Percentiles rank a stretch among this genome's conserved stretches.
phyloP scores from a whole-genome alignment of 192 early-diverging fungal species.

The Dispira simplex region DNA sequence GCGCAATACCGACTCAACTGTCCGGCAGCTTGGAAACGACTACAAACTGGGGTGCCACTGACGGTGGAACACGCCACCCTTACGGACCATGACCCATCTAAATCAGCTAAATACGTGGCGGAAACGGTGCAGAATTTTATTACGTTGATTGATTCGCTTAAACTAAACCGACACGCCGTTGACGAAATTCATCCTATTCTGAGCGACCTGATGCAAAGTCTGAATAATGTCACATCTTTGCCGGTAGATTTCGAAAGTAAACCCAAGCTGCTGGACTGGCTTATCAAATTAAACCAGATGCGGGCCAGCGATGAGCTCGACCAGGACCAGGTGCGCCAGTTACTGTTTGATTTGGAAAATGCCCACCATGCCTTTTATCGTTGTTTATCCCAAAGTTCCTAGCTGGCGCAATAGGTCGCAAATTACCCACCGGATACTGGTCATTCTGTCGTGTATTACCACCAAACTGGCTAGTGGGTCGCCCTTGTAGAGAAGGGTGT shows the following conservation, averaged over 20 bases:
- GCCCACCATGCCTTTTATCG: constrained; percentile 49
- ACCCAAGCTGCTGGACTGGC: constrained; percentile 70
- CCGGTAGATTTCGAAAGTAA: constrained; percentile 71
- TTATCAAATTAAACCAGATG: constrained; percentile 81
- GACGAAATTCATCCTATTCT: constrained; percentile 85
- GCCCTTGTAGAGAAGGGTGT: too few species aligned
- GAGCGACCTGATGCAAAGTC: constrained; percentile 67
- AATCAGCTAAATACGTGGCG: constrained; percentile 64
- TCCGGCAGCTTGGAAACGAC: constrained; percentile 68
- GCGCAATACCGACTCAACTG: constrained; percentile 43
- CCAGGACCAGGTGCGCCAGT: constrained; percentile 74
- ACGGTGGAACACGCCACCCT: constrained; percentile 79
- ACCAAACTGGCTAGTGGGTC: too few species aligned
- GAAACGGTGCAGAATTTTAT: constrained; percentile 76
- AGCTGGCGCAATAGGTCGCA: background rate
- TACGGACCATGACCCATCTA: constrained; percentile 25
- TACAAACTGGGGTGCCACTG: constrained; percentile 89
- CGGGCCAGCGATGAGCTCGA: constrained; percentile 80
- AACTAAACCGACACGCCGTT: constrained; percentile 65
- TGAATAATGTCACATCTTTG: constrained; percentile 66
- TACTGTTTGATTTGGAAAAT: constrained; percentile 82
- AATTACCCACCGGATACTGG: too few species aligned
- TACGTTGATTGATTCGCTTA: constrained; percentile 80
- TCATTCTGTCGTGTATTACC: too few species aligned
- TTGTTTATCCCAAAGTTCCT: constrained; percentile 13